A percentile compares a stretch with the other conserved stretches of the same genome.
Evolutionary conservation across 169 alveolate species (phyloP).

Genomic region (Cryptosporidium bovis): DNA sequence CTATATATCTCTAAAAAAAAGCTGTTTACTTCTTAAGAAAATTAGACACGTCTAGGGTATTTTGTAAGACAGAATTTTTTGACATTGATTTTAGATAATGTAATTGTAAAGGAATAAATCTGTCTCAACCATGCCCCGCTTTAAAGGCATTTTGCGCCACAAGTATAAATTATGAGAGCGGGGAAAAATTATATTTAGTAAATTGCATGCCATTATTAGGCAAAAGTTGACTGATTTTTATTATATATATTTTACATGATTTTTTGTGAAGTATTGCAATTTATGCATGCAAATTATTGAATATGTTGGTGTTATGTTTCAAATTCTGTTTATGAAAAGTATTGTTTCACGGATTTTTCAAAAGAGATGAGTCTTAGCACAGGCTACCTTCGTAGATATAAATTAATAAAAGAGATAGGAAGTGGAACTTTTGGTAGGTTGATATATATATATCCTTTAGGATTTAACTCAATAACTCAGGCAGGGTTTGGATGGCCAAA

Average conservation of each 20-base stretch:
- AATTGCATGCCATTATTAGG: no score
- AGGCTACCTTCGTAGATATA: constrained; percentile 1
- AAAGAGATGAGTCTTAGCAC: not conserved
- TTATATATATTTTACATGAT: not conserved
- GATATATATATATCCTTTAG: not conserved
- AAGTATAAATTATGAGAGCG: not conserved
- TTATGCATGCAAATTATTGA: constrained; percentile 3
- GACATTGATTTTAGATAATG: constrained; percentile 7
- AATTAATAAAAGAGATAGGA: constrained; percentile 59
- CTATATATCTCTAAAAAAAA: constrained; percentile 4
- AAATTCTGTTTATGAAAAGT: not conserved
- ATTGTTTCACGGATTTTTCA: not conserved
- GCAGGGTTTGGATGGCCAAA: constrained; percentile 73
- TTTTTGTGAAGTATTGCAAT: constrained; percentile 2
- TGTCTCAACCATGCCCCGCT: constrained; percentile 56
- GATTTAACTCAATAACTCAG: not conserved
- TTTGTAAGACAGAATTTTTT: constrained; percentile 49
- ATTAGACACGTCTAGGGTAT: constrained; percentile 52
- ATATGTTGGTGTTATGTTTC: no score
- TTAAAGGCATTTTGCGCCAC: constrained; percentile 8
- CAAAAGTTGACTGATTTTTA: not conserved
- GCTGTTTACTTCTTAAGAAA: not conserved
- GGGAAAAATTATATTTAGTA: not conserved
- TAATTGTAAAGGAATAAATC: not conserved
- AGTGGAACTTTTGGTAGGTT: constrained; percentile 74